A percentile compares a stretch with the other conserved stretches of the same genome.
Evolutionary conservation across 768 basidiomycete genomes (phyloP).

Genomic region (Amanita muscaria): DNA sequence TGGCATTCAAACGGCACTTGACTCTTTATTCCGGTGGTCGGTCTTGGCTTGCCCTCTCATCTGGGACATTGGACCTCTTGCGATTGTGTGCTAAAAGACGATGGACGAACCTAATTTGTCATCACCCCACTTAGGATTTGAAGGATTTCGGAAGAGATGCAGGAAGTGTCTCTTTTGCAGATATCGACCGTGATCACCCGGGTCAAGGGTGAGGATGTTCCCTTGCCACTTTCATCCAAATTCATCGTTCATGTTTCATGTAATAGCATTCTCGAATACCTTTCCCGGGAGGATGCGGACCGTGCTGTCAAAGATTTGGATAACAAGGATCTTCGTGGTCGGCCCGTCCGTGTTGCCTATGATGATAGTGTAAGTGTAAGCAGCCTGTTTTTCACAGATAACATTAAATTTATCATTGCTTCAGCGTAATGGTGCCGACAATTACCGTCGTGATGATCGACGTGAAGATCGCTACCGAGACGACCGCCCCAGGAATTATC

Average conservation of each 20-base stretch:
- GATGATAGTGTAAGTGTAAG: slow-evolving; percentile 47
- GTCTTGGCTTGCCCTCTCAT: slow-evolving; percentile 4
- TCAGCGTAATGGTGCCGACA: slow-evolving; percentile 61
- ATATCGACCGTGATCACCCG: slow-evolving; percentile 81
- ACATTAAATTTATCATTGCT: slow-evolving; percentile 7
- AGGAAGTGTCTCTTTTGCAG: slow-evolving; percentile 89
- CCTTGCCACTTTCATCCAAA: not conserved
- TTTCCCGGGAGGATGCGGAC: slow-evolving; percentile 83
- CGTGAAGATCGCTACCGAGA: slow-evolving; percentile 49
- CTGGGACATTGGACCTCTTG: slow-evolving; percentile 14
- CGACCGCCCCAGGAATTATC: slow-evolving; percentile 46
- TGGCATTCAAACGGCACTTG: slow-evolving; percentile 8
- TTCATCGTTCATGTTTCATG: not conserved
- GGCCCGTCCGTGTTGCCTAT: slow-evolving; percentile 61
- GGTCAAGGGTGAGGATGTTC: slow-evolving; percentile 84
- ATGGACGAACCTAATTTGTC: slow-evolving; percentile 36
- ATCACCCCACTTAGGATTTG: slow-evolving; percentile 67
- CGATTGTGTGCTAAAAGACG: slow-evolving; percentile 19
- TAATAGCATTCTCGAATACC: slow-evolving; percentile 80
- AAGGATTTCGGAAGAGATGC: slow-evolving; percentile 97
- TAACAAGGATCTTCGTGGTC: slow-evolving; percentile 81
- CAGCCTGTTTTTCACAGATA: not conserved
- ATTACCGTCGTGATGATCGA: slow-evolving; percentile 70
- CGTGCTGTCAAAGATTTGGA: slow-evolving; percentile 85
- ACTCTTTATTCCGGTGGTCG: slow-evolving; percentile 4